These are phyloP conservation scores for Alternaria gansuensis DNA, from an alignment of 2,329 filamentous ascomycete genomes.

Conservation along the genomic window DNA sequence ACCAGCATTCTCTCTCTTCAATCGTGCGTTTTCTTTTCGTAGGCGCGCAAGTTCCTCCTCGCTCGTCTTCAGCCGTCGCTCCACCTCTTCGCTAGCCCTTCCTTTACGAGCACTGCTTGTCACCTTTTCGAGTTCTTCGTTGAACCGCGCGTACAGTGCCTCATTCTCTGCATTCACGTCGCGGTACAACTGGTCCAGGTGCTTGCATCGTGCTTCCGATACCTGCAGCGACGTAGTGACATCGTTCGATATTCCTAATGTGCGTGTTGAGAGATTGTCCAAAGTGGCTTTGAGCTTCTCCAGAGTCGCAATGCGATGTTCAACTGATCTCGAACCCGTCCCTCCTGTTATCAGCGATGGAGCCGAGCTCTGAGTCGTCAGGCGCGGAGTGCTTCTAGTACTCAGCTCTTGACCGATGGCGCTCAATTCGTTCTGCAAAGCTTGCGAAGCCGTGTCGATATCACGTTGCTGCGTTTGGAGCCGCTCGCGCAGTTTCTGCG, in stretches of 20 bases:
- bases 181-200: slow-evolving; percentile 87
- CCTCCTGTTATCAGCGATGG: slow-evolving; percentile 33
- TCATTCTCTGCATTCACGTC: slow-evolving; percentile 92
- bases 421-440: slow-evolving; percentile 76
- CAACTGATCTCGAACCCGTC: slow-evolving; percentile 52
- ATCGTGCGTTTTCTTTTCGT: slow-evolving; percentile 83
- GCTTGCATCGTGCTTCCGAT: slow-evolving; percentile 78
- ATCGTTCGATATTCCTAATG: slow-evolving; percentile 69
- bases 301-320: slow-evolving; percentile 69
- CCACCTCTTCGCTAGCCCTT: slow-evolving; percentile 80
- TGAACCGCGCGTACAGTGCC: slow-evolving; percentile 89
- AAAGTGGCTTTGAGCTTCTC: slow-evolving; percentile 68
- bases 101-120: slow-evolving; percentile 74
- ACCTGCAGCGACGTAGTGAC: slow-evolving; percentile 75
- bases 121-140: slow-evolving; percentile 86
- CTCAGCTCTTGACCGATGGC: slow-evolving; percentile 84
- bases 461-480: slow-evolving; percentile 82
- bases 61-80: slow-evolving; percentile 73
- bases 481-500: slow-evolving; percentile 78
- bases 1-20: slow-evolving; percentile 84
- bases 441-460: slow-evolving; percentile 73
- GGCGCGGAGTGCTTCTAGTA: slow-evolving; percentile 41
- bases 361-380: slow-evolving; percentile 46
- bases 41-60: slow-evolving; percentile 79
- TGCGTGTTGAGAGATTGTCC: slow-evolving; percentile 46